phyloP scores from a whole-genome alignment of 345 rosid genomes.

The Corchorus olitorius region DNA sequence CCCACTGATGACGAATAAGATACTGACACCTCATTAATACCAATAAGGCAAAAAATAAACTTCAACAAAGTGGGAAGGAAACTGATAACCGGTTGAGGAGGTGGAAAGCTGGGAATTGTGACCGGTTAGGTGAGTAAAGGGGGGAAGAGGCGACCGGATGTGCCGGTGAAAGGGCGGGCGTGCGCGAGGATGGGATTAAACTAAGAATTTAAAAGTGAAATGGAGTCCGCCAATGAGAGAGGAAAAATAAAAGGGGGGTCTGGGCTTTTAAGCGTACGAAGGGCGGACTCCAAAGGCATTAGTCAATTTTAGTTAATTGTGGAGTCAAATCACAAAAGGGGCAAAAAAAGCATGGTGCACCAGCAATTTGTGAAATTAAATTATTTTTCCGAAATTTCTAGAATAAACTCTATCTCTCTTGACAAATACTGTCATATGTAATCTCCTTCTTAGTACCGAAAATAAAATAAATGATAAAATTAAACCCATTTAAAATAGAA shows the following conservation, averaged over 20 bases:
- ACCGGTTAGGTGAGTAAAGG: constrained; percentile 33
- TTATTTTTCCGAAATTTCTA: no score
- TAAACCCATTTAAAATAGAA: no score
- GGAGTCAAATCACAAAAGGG: constrained; percentile 46
- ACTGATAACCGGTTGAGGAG: constrained; percentile 40
- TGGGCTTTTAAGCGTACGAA: constrained; percentile 20
- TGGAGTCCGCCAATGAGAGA: constrained; percentile 54
- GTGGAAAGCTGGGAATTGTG: constrained; percentile 30
- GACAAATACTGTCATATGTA: no score
- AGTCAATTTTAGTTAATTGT: constrained; percentile 46
- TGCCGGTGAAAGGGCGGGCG: constrained; percentile 39
- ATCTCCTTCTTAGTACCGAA: no score
- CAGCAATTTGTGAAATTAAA: background rate
- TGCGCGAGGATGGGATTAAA: constrained; percentile 35
- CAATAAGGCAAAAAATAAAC: background rate
- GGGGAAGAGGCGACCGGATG: constrained; percentile 28
- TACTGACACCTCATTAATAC: constrained; percentile 22
- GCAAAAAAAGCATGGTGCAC: constrained; percentile 31
- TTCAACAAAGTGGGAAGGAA: background rate
- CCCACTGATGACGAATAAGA: background rate
- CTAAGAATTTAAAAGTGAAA: constrained; percentile 29
- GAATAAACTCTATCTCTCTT: no score
- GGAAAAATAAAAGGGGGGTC: background rate
- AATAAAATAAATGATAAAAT: no score
- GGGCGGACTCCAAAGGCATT: constrained; percentile 50